These are phyloP conservation scores for Dictyostelium citrinum DNA, from an alignment of 78 protist species.

Conservation along the genomic window DNA sequence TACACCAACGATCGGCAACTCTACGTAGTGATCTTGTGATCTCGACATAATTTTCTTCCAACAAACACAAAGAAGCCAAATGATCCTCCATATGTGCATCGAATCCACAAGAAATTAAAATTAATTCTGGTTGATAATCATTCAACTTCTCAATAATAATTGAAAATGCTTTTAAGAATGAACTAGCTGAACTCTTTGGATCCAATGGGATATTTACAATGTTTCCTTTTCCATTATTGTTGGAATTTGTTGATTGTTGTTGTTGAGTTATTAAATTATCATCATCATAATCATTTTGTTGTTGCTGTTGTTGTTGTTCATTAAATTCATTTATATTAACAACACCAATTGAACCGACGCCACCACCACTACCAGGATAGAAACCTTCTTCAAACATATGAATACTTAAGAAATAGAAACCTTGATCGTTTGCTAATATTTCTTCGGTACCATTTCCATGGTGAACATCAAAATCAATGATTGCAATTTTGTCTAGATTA, in stretches of 20 bases:
- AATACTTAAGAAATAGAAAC: slow-evolving; percentile 41
- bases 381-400: slow-evolving; percentile 75
- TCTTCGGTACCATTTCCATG: slow-evolving; percentile 94
- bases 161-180: slow-evolving; percentile 54
- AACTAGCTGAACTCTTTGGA: slow-evolving; percentile 46
- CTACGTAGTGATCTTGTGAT: slow-evolving; percentile 33
- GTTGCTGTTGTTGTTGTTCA: too few relatives aligned
- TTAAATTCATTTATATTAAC: background rate
- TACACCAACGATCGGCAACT: slow-evolving; percentile 62
- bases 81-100: slow-evolving; percentile 71
- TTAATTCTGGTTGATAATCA: slow-evolving; percentile 77
- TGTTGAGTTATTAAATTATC: background rate
- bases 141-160: slow-evolving; percentile 52
- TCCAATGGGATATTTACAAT: slow-evolving; percentile 74
- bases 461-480: slow-evolving; percentile 93
- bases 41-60: slow-evolving; percentile 53
- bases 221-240: background rate
- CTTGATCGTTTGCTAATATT: slow-evolving; percentile 76
- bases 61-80: slow-evolving; percentile 51
- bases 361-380: slow-evolving; percentile 59
- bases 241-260: background rate
- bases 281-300: background rate
- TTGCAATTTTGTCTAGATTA: slow-evolving; percentile 49
- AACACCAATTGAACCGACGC: slow-evolving; percentile 14
- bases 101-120: slow-evolving; percentile 74